Base-by-base conservation (phyloP, 495 filamentous ascomycete species). In the Daldinia concentrica region DNA sequence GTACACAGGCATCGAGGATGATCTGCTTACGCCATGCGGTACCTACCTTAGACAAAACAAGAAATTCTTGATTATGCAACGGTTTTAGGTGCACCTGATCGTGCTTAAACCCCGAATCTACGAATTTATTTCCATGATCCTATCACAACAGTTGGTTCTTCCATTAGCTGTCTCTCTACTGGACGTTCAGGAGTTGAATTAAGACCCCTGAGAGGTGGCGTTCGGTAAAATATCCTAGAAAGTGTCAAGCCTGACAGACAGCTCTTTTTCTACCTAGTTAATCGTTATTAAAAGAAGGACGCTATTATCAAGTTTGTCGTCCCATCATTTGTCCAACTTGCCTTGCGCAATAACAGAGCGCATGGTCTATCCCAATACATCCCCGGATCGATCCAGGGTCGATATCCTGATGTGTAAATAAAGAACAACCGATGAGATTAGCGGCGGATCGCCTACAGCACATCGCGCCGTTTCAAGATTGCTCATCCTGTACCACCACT, bases 401-500 rank as follows among this genome's bases (percentile, higher is more conserved):
- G 24, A 19, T 61, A 43, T 56, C 52, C 66, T 24, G 45, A 58
- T 29, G 39, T 58, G 64, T 62, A 66, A 62, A 52, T 52, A 30
- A 52, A 29, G 57, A 62, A 64, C 24, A 58, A 57, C 56, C 59
- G 68, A 71, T 60, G 59, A 68, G 72, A 71, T 67, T 71, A 54
- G 67, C 59, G 64, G 59, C 60, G 72, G 67, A 74, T 74, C 67
- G 63, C 41, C 58, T 56, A 68, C 72, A 71, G 15, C 58, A 51
- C 62, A 64, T 64, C 67, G 68, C 55, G 72, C 39, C 55, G 72
- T 74, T 74, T 74, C 72, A 74, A 74, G 68, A 71, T 71, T 55
- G 51, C 64, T 30, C 59, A 58, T 68, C 48, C 58, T 71, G 67
- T 74, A 32, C 59, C 67, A 66, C 51, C 51, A 51, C 30, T 51